Conservation (phyloP, 2,329 filamentous ascomycete genomes). For the Rutstroemia sp. region DNA sequence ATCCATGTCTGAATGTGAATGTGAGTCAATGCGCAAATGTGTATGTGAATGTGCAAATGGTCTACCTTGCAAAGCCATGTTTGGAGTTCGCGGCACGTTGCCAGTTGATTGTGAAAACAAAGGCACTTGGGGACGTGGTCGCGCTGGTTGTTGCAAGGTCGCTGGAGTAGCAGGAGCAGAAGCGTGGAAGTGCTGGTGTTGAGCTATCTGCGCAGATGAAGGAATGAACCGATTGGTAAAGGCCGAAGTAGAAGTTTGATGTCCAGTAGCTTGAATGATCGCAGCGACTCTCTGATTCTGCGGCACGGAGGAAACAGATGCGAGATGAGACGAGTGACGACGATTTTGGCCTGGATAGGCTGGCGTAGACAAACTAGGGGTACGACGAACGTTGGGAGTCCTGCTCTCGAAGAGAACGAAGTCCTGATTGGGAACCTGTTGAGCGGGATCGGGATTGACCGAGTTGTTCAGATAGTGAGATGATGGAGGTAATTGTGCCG, state of each 20-base stretch:
- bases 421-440: slow-evolving; percentile 45
- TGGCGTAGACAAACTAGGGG: slow-evolving; percentile 30
- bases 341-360: slow-evolving; percentile 37
- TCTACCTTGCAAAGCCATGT: slow-evolving; percentile 53
- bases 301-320: slow-evolving; percentile 39
- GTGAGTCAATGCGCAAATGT: slow-evolving; percentile 26
- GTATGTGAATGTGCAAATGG: slow-evolving; percentile 5
- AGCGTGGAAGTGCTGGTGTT: slow-evolving; percentile 57
- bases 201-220: slow-evolving; percentile 35
- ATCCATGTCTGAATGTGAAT: slow-evolving; percentile 42
- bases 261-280: slow-evolving; percentile 51
- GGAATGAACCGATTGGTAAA: slow-evolving; percentile 53
- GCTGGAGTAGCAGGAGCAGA: slow-evolving; percentile 55
- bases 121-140: slow-evolving; percentile 61
- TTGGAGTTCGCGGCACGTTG: slow-evolving; percentile 38
- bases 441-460: slow-evolving; percentile 8
- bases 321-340: slow-evolving; percentile 45
- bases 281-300: slow-evolving; percentile 54
- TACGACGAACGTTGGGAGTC: slow-evolving; percentile 27
- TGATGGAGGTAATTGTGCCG: slow-evolving; percentile 52
- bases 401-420: slow-evolving; percentile 53
- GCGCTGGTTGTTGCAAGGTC: slow-evolving; percentile 47
- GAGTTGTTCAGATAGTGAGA: slow-evolving; percentile 17
- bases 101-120: slow-evolving; percentile 57
- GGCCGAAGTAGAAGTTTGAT: slow-evolving; percentile 45